These are phyloP conservation scores for Kodamaea laetipori DNA, from an alignment of 805 yeast genomes.

Conservation along the genomic window DNA sequence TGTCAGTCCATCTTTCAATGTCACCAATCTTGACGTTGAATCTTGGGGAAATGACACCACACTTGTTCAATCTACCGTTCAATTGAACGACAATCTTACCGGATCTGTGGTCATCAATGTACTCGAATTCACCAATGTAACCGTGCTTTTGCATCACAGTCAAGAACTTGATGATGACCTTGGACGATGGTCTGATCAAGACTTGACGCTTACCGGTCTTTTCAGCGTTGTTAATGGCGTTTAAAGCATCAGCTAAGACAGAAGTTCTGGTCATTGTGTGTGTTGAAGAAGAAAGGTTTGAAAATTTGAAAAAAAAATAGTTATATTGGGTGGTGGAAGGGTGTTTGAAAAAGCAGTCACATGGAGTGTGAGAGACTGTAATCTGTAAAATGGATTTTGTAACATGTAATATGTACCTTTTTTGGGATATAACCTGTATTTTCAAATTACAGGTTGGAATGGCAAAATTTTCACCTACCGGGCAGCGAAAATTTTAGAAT, in stretches of 20 bases:
- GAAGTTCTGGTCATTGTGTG: constrained; percentile 36
- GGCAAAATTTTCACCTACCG: constrained; percentile 10
- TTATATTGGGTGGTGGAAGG: neutral
- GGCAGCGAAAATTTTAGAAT: constrained; percentile 7
- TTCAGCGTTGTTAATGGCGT: constrained; percentile 40
- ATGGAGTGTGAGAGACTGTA: neutral
- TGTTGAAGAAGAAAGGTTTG: constrained; percentile 11
- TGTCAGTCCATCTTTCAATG: constrained; percentile 97
- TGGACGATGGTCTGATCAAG: constrained; percentile 39
- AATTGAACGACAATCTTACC: constrained; percentile 40
- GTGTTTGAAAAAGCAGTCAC: constrained; percentile 14
- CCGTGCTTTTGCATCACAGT: constrained; percentile 38
- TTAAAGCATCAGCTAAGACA: constrained; percentile 39
- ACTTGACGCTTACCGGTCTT: constrained; percentile 41
- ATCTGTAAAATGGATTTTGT: neutral
- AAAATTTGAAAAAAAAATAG: constrained; percentile 6
- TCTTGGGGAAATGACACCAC: constrained; percentile 99
- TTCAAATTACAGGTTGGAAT: constrained; percentile 8
- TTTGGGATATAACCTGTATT: constrained; percentile 1
- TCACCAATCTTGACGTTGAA: constrained; percentile 94
- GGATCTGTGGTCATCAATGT: constrained; percentile 39
- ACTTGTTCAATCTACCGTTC: constrained; percentile 74
- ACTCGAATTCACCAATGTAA: constrained; percentile 39
- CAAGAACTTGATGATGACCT: constrained; percentile 35
- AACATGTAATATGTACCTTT: constrained; percentile 3